Evolutionary conservation across 352 stramenopile species (phyloP), one percentile per base, ranked within the genome.

Genomic region (Globisporangium okanoganense): DNA sequence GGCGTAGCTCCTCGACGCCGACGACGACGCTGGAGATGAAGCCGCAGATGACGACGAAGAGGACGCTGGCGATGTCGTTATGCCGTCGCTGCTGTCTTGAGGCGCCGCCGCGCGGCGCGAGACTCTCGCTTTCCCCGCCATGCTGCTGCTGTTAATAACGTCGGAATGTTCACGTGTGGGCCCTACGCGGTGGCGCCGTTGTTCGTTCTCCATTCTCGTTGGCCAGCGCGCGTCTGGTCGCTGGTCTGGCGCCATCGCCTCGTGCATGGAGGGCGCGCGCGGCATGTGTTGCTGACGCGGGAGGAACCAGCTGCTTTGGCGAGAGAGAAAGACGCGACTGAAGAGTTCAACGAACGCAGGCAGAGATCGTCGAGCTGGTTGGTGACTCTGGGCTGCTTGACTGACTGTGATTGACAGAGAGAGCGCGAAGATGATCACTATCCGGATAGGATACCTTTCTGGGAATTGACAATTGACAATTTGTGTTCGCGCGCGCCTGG

Each of bases 271-370:
- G 35, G 27, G 18, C 3, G 29, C 14, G 12, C 40, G 40, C n/a
- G 41, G 27, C 55, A 61, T 61, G 55, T 61, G 55, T 53, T 31
- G 41, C 41, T 61, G 55, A 61, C 41, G 53, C 29, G 16, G 31
- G 47, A 53, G 24, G n/a, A 14, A 43, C 29, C 55, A 53, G 43
- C 27, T 44, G 41, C n/a, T 10, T 13, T 14, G n/a, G 27, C 27
- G 27, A 40, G 48, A 35, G 31, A 36, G 48, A 49, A 29, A 16
- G 43, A 5, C 43, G 8, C 29, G 29, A 6, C 3, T 7, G 3
- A 6, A 7, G 29, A 33, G 29, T 6, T 33, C 29, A 33, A 33
- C 29, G 29, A 18, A 6, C 18, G 25, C 2, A 27, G 22, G 41
- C 6, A 9, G 16, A n/a, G n/a, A n/a, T n/a, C n/a, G n/a, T n/a